Conservation (phyloP, 2,329 filamentous ascomycete genomes). For the Xylaria sp. region DNA sequence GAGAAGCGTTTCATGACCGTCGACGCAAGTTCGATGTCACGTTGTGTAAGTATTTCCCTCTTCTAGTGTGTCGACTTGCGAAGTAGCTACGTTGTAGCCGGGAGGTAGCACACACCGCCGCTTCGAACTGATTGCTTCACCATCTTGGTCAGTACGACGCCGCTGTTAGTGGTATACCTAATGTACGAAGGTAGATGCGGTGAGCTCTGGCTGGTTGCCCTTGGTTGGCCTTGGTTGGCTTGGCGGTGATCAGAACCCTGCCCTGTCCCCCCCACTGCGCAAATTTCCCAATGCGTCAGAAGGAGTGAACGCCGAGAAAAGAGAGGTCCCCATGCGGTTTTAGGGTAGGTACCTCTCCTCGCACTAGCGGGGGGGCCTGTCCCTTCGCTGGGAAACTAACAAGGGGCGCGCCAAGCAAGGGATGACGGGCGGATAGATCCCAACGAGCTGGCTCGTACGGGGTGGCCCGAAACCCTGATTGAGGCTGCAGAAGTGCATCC, state of each 20-base stretch:
- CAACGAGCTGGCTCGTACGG: conserved; percentile 32
- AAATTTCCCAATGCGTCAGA: conserved; percentile 26
- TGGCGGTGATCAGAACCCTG: conserved; percentile 19
- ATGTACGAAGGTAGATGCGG: conserved; percentile 19
- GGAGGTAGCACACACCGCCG: conserved; percentile 26
- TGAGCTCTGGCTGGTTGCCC: conserved; percentile 13
- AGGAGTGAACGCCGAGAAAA: conserved; percentile 18
- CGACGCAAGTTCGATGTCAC: neutral
- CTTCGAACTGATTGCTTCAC: conserved; percentile 22
- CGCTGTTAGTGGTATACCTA: neutral
- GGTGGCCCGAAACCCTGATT: conserved; percentile 33
- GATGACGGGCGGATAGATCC: conserved; percentile 31
- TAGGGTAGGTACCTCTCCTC: neutral
- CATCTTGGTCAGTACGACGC: conserved; percentile 14
- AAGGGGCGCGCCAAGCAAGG: conserved; percentile 30
- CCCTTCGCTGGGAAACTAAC: conserved; percentile 17
- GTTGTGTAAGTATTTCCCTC: neutral
- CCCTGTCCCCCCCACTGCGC: conserved; percentile 17
- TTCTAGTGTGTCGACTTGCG: neutral
- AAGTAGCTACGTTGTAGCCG: neutral
- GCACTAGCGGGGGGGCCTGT: conserved; percentile 18
- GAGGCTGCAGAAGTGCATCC: conserved; percentile 23
- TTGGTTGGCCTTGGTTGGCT: conserved; percentile 16
- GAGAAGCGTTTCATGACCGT: too few species aligned
- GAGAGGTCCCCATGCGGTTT: conserved; percentile 22